phyloP scores from a whole-genome alignment of 257 asterid genomes.

The Cordia subcordata region DNA sequence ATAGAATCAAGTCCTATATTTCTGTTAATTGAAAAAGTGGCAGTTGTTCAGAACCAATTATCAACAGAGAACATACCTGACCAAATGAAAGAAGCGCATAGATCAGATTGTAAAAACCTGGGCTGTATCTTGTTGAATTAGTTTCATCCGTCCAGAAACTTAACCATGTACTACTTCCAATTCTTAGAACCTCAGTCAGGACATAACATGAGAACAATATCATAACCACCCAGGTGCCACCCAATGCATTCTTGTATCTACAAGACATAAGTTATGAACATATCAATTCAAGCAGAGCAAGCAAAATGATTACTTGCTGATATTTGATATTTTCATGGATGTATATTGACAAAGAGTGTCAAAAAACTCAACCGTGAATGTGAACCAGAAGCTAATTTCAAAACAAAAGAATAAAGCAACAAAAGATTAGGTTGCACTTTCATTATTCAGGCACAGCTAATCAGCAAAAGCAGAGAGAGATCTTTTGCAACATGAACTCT shows the following conservation, averaged over 20 bases:
- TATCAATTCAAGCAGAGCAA: constrained; percentile 10
- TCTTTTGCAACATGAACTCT: too few species aligned
- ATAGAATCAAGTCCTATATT: not conserved
- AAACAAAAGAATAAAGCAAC: too few species aligned
- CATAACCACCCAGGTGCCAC: constrained; percentile 82
- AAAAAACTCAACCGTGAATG: too few species aligned
- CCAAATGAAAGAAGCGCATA: constrained; percentile 69
- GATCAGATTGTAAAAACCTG: constrained; percentile 72
- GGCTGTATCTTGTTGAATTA: constrained; percentile 35
- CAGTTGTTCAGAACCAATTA: not conserved
- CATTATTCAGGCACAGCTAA: too few species aligned
- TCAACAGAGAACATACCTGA: constrained; percentile 27
- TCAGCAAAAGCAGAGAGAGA: too few species aligned
- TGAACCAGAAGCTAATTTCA: too few species aligned
- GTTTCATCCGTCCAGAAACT: constrained; percentile 87
- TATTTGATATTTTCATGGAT: too few species aligned
- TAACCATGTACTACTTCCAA: constrained; percentile 90
- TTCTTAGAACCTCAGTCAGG: constrained; percentile 67
- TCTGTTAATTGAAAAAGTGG: not conserved
- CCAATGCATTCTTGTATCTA: constrained; percentile 73
- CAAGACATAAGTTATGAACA: constrained; percentile 15
- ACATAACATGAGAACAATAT: constrained; percentile 58
- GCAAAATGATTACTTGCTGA: not conserved
- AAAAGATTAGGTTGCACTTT: too few species aligned
- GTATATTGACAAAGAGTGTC: too few species aligned